phyloP scores from a whole-genome alignment of 2,329 filamentous ascomycete species.

The Talaromyces rugulosus region DNA sequence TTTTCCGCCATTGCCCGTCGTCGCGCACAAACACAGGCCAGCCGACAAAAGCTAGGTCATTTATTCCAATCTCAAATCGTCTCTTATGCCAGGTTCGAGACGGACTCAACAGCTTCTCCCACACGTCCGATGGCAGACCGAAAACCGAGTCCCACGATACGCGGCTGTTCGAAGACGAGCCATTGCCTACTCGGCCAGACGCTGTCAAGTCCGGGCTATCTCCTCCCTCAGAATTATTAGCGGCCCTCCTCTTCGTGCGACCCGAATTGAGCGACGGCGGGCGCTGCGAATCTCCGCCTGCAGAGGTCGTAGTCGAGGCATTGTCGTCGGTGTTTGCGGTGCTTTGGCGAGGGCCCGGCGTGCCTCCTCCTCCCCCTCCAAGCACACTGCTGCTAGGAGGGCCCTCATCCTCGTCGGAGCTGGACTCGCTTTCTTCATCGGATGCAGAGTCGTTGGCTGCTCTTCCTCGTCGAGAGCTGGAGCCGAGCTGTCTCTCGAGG shows the following conservation, averaged over 20 bases:
- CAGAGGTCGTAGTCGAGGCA: constrained; percentile 21
- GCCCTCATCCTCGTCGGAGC: constrained; percentile 39
- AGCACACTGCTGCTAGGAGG: constrained; percentile 18
- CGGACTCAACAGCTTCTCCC: constrained; percentile 76
- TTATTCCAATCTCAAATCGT: constrained; percentile 75
- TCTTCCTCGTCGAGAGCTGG: constrained; percentile 31
- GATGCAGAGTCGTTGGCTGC: constrained; percentile 38
- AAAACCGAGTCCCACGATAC: constrained; percentile 59
- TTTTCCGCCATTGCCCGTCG: constrained; percentile 72
- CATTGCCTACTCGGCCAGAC: constrained; percentile 27
- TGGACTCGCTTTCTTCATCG: constrained; percentile 34
- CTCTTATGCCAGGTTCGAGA: constrained; percentile 72
- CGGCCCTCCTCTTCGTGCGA: constrained; percentile 24
- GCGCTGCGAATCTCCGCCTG: constrained; percentile 24
- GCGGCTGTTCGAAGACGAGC: constrained; percentile 18
- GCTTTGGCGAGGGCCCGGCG: constrained; percentile 25
- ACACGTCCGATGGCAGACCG: constrained; percentile 68
- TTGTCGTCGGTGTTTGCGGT: constrained; percentile 31
- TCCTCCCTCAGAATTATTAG: constrained; percentile 24
- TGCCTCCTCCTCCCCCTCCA: constrained; percentile 14
- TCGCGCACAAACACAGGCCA: constrained; percentile 79
- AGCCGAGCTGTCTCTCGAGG: constrained; percentile 33
- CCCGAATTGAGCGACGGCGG: constrained; percentile 32
- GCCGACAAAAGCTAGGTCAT: constrained; percentile 74
- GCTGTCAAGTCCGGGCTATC: constrained; percentile 24